Evolutionary conservation across 2,329 filamentous ascomycete species (phyloP).

Genomic region (Fusarium guadeloupense): DNA sequence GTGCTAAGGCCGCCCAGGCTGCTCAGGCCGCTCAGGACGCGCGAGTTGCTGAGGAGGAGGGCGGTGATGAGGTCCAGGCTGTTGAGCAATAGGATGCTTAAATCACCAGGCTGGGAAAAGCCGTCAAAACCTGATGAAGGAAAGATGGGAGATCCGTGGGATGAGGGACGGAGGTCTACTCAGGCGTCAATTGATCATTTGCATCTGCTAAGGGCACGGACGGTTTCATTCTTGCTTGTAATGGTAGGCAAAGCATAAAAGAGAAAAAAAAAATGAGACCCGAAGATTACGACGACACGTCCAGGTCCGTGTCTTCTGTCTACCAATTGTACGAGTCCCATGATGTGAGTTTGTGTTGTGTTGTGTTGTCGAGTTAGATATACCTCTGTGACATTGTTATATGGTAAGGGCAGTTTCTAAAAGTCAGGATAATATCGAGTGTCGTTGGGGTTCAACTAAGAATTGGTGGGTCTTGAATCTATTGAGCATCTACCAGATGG

Average conservation of each 20-base stretch:
- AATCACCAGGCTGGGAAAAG: conserved; percentile 36
- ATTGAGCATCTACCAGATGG: too few species aligned
- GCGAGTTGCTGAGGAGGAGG: conserved; percentile 67
- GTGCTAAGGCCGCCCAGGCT: conserved; percentile 80
- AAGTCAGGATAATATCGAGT: too few species aligned
- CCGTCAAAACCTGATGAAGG: conserved; percentile 37
- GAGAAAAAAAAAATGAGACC: conserved; percentile 48
- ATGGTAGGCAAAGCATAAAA: conserved; percentile 51
- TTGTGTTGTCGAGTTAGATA: not conserved
- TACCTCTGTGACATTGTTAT: not conserved
- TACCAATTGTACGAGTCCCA: conserved; percentile 26
- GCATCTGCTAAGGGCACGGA: conserved; percentile 53
- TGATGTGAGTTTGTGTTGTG: not conserved
- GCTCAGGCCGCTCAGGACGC: conserved; percentile 72
- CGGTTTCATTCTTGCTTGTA: conserved; percentile 52
- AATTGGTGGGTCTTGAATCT: too few species aligned
- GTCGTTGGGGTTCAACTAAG: too few species aligned
- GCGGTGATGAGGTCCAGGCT: conserved; percentile 63
- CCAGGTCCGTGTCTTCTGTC: conserved; percentile 38
- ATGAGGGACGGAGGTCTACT: conserved; percentile 50
- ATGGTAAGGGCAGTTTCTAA: not conserved
- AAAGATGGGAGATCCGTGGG: conserved; percentile 40
- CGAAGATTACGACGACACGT: conserved; percentile 45
- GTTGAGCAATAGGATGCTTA: conserved; percentile 52
- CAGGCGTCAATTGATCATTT: conserved; percentile 56